phyloP scores from a whole-genome alignment of 2,329 filamentous ascomycete species.

The Penicillium sp. region DNA sequence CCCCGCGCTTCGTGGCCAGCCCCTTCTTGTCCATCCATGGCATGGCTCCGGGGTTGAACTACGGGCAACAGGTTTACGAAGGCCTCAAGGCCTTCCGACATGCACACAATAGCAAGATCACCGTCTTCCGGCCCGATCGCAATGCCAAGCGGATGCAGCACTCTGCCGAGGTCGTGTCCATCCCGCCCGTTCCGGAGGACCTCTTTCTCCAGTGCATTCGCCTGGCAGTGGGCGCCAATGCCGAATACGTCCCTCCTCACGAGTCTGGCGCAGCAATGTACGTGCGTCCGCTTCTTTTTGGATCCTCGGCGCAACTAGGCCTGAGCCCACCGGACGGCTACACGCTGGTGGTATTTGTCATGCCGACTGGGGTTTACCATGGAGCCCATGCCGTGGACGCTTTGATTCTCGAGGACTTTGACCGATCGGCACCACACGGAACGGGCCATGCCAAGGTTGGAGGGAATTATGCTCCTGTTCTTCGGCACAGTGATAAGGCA shows the following conservation, averaged over 20 bases:
- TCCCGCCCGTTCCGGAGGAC: constrained; percentile 73
- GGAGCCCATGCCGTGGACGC: constrained; percentile 83
- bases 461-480: constrained; percentile 91
- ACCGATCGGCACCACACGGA: constrained; percentile 86
- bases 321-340: constrained; percentile 88
- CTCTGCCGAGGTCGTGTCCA: constrained; percentile 77
- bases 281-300: constrained; percentile 83
- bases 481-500: constrained; percentile 82
- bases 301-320: constrained; percentile 80
- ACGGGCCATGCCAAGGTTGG: constrained; percentile 91
- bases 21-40: constrained; percentile 88
- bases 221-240: constrained; percentile 82
- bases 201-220: constrained; percentile 74
- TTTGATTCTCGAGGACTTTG: constrained; percentile 87
- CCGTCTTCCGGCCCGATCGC: constrained; percentile 81
- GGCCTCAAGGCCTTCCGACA: constrained; percentile 93
- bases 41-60: constrained; percentile 93
- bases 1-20: constrained; percentile 74
- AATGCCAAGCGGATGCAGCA: constrained; percentile 84
- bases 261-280: constrained; percentile 90
- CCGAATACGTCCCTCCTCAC: constrained; percentile 86
- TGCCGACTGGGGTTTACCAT: constrained; percentile 93
- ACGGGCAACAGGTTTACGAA: constrained; percentile 96
- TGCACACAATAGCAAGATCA: constrained; percentile 61
- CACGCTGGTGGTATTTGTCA: constrained; percentile 82